Conservation (phyloP, 768 basidiomycete genomes). For the Calvatia gigantea region DNA sequence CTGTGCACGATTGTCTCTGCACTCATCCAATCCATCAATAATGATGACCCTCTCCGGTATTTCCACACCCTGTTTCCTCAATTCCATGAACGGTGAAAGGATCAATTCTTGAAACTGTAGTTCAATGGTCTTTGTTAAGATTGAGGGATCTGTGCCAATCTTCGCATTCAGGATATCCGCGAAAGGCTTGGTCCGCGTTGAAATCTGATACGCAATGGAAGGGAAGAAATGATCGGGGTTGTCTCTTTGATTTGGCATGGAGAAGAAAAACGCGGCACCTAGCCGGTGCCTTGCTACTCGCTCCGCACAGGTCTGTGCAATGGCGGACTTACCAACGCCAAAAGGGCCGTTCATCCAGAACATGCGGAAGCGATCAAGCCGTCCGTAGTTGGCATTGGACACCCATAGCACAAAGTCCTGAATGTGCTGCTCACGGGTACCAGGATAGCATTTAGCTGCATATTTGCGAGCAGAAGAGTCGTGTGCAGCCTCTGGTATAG, state of each 20-base stretch:
- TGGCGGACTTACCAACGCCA: conserved; percentile 23
- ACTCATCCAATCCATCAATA: conserved; percentile 27
- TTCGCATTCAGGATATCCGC: neutral
- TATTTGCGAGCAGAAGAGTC: neutral
- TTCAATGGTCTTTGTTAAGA: conserved; percentile 14
- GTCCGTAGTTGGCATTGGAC: too few species aligned
- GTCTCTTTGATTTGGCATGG: conserved; percentile 20
- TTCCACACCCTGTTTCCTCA: neutral
- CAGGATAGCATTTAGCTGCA: neutral
- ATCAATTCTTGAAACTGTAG: conserved; percentile 17
- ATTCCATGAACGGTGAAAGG: conserved; percentile 8
- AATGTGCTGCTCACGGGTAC: neutral
- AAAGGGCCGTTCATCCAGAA: conserved; percentile 21
- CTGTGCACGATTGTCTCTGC: conserved; percentile 11
- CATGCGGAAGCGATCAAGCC: neutral
- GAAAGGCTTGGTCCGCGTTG: neutral
- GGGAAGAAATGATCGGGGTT: conserved; percentile 22
- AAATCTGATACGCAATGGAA: conserved; percentile 28
- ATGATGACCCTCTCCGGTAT: conserved; percentile 11
- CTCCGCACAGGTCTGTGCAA: conserved; percentile 23
- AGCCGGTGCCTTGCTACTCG: conserved; percentile 14
- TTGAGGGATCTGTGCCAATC: conserved; percentile 12
- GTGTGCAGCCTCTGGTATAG: neutral
- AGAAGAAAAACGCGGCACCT: conserved; percentile 33
- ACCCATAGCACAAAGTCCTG: neutral